Percentiles rank a stretch among this genome's conserved stretches.
phyloP scores from a whole-genome alignment of 1,284 basidiomycete species.

The Microbotryum saponariae region DNA sequence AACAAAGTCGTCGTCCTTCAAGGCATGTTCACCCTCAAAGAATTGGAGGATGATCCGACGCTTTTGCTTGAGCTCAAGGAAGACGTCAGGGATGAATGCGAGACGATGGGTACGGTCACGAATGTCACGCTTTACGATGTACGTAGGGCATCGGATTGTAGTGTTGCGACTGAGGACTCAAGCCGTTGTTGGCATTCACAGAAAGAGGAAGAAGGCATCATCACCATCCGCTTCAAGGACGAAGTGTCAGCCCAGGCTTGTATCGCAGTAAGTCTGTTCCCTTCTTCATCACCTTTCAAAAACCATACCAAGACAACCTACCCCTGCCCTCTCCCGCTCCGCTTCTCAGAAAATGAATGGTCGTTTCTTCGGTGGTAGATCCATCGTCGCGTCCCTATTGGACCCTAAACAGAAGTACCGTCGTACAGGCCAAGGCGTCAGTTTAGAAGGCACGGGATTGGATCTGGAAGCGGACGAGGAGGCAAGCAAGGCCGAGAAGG shows the following conservation, averaged over 20 bases:
- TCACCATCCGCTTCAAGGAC: constrained; percentile 93
- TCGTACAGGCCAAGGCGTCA: constrained; percentile 53
- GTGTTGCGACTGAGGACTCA: neutral
- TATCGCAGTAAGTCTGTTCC: constrained; percentile 55
- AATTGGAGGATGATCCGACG: constrained; percentile 78
- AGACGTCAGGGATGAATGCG: constrained; percentile 91
- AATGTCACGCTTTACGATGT: constrained; percentile 96
- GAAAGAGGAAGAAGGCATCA: constrained; percentile 88
- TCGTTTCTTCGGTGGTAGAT: constrained; percentile 78
- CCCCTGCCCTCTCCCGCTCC: neutral
- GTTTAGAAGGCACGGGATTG: constrained; percentile 15
- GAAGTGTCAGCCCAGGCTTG: constrained; percentile 80
- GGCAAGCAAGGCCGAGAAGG: constrained; percentile 63
- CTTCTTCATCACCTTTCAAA: neutral
- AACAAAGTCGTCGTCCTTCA: constrained; percentile 72
- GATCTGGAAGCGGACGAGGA: constrained; percentile 53
- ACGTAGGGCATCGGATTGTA: constrained; percentile 40
- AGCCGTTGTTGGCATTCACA: constrained; percentile 40
- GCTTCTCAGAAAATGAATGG: constrained; percentile 80
- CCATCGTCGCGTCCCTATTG: constrained; percentile 72
- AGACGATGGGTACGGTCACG: constrained; percentile 84
- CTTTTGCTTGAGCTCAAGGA: constrained; percentile 88
- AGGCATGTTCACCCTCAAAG: constrained; percentile 85
- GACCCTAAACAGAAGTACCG: constrained; percentile 72
- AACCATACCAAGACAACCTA: neutral